A percentile compares a stretch with the other conserved stretches of the same genome.
Conservation (phyloP, 2,329 filamentous ascomycete species). For the Zymoseptoria brevis region DNA sequence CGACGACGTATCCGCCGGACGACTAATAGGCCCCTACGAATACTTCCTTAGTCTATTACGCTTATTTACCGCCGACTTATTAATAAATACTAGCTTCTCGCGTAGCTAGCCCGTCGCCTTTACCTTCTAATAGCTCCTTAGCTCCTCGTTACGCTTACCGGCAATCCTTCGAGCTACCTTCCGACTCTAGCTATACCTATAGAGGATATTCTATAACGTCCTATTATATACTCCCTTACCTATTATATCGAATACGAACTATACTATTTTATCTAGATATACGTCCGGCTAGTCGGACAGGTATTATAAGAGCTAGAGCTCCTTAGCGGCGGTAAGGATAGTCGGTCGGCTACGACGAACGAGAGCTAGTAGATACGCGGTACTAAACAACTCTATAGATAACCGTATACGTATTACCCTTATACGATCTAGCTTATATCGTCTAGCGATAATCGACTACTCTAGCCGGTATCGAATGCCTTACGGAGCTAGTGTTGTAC, state of each 20-base stretch:
- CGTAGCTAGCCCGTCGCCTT: neutral
- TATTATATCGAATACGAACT: neutral
- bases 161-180: neutral
- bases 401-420: too few relatives aligned
- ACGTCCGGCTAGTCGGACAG: neutral
- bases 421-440: too few relatives aligned
- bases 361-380: too few relatives aligned
- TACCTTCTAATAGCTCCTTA: neutral
- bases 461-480: too few relatives aligned
- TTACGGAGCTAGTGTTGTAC: too few relatives aligned
- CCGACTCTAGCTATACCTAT: neutral
- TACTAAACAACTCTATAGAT: too few relatives aligned
- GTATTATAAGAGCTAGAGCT: neutral
- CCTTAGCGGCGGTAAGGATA: too few relatives aligned
- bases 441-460: too few relatives aligned
- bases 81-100: constrained; percentile 1
- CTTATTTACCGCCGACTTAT: neutral
- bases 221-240: neutral
- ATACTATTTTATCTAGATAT: neutral
- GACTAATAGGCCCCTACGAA: neutral
- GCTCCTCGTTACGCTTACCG: neutral
- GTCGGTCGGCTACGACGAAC: too few relatives aligned
- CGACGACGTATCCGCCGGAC: neutral
- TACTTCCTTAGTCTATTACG: neutral
- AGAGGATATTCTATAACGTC: too few relatives aligned